A percentile compares a stretch with the other conserved stretches of the same genome.
phyloP scores from a whole-genome alignment of 2,329 filamentous ascomycete genomes.

The Onygenales sp. region DNA sequence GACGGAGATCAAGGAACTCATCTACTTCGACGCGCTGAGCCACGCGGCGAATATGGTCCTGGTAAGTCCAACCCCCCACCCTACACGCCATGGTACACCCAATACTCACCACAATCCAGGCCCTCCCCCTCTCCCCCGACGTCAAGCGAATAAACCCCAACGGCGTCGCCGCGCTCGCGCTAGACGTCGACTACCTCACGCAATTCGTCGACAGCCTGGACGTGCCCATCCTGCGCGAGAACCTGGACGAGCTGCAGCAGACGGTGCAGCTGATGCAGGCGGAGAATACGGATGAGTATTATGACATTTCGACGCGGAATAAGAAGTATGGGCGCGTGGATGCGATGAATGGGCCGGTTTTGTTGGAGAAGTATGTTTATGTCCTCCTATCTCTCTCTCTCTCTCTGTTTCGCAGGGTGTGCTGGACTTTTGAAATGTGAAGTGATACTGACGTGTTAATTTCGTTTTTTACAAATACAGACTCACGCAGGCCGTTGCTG shows the following conservation, averaged over 20 bases:
- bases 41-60: conserved; percentile 83
- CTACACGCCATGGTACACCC: conserved; percentile 4
- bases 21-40: conserved; percentile 91
- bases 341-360: conserved; percentile 72
- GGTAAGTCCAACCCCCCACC: conserved; percentile 35
- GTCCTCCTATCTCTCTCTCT: no score
- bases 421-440: neutral
- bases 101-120: conserved; percentile 31
- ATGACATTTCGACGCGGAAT: conserved; percentile 79
- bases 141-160: conserved; percentile 83
- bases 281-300: conserved; percentile 94
- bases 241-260: conserved; percentile 86
- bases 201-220: conserved; percentile 80
- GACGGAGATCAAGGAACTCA: conserved; percentile 90
- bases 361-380: conserved; percentile 74
- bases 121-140: conserved; percentile 64
- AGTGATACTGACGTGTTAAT: conserved; percentile 9
- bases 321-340: conserved; percentile 92
- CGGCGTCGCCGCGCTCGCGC: conserved; percentile 68
- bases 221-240: conserved; percentile 78
- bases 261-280: conserved; percentile 77
- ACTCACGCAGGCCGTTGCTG: conserved; percentile 47
- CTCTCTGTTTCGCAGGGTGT: neutral
- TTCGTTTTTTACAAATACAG: no score
- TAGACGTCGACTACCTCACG: conserved; percentile 74